phyloP scores from a whole-genome alignment of 163 green algal genomes.

The Chloromonas sp. region DNA sequence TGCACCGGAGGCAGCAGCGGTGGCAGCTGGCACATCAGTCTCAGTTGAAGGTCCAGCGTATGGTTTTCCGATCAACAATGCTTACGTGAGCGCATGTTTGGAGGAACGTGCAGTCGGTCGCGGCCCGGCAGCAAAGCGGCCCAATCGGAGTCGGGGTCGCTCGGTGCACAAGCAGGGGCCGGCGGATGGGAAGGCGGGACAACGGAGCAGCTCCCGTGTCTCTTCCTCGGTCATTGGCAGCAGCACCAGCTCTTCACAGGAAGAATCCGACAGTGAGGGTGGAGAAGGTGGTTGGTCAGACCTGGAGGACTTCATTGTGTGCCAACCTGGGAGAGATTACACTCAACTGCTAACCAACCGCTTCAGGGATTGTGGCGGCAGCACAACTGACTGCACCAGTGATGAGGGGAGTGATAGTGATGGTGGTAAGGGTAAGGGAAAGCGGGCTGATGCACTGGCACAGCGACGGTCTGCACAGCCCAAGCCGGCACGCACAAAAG shows the following conservation, averaged over 20 bases:
- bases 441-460: neutral
- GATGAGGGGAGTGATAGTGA: neutral
- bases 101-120: neutral
- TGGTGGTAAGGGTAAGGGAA: neutral
- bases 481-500: too few relatives aligned
- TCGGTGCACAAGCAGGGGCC: too few relatives aligned
- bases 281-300: constrained; percentile 14
- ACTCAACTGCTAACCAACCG: neutral
- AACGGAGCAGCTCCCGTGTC: too few relatives aligned
- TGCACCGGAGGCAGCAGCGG: neutral
- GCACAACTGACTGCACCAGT: neutral
- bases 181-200: too few relatives aligned
- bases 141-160: too few relatives aligned
- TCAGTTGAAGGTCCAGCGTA: neutral
- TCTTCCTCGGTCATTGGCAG: too few relatives aligned
- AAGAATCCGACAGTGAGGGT: neutral
- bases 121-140: too few relatives aligned
- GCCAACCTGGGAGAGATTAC: constrained; percentile 23
- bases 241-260: too few relatives aligned
- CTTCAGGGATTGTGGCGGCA: neutral
- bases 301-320: constrained; percentile 34
- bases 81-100: neutral
- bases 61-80: neutral
- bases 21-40: neutral
- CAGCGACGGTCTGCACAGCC: too few relatives aligned